phyloP scores from a whole-genome alignment of 2,329 filamentous ascomycete species.

The Sordariomycetes sp. region DNA sequence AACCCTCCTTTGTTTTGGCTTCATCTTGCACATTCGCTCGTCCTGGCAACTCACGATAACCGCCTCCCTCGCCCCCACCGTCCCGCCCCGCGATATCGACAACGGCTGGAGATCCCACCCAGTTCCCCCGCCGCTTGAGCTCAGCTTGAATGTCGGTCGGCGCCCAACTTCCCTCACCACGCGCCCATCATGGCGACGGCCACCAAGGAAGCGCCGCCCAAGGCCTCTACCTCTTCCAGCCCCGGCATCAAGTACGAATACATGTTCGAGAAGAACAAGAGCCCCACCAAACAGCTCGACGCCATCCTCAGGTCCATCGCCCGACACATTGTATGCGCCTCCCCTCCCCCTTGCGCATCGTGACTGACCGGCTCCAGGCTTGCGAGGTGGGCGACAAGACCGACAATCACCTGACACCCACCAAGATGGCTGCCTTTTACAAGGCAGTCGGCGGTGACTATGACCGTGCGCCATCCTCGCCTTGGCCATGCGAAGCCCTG shows the following conservation, averaged over 20 bases:
- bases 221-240: neutral
- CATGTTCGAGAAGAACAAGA: constrained; percentile 60
- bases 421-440: constrained; percentile 71
- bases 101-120: too few relatives aligned
- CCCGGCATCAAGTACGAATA: constrained; percentile 46
- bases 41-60: too few relatives aligned
- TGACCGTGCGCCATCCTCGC: constrained; percentile 52
- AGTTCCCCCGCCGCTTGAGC: neutral
- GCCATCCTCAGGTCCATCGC: constrained; percentile 61
- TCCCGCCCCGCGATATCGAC: too few relatives aligned
- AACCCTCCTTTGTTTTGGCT: too few relatives aligned
- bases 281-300: constrained; percentile 56
- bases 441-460: constrained; percentile 66
- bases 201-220: neutral
- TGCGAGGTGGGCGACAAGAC: constrained; percentile 49
- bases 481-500: too few relatives aligned
- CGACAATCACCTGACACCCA: constrained; percentile 46
- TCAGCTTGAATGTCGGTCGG: neutral
- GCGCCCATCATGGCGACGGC: neutral
- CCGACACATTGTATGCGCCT: constrained; percentile 51
- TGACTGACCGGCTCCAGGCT: constrained; percentile 30
- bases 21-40: too few relatives aligned
- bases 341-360: constrained; percentile 7
- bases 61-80: too few relatives aligned
- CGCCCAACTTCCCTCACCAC: neutral